Conservation (phyloP, 2,329 filamentous ascomycete species). For the Penicillium crustosum region DNA sequence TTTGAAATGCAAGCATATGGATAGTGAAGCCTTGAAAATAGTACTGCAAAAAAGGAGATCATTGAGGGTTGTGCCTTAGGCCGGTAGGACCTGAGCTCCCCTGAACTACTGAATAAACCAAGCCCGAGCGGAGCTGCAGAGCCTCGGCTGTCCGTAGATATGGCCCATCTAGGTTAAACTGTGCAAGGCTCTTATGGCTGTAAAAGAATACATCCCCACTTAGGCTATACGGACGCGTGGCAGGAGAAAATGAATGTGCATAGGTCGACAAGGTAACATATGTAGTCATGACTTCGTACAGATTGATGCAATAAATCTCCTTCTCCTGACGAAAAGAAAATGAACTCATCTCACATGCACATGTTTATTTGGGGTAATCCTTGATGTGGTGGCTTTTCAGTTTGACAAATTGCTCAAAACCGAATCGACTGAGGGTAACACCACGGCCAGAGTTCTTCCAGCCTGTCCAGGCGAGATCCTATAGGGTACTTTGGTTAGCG, state of each 20-base stretch:
- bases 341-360: not conserved
- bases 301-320: not conserved
- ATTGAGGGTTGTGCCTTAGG: not conserved
- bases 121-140: not conserved
- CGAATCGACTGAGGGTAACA: conserved; percentile 82
- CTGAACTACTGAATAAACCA: not conserved
- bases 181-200: no score
- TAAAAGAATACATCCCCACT: not conserved
- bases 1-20: not conserved
- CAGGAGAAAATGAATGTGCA: not conserved
- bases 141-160: not conserved
- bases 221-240: not conserved
- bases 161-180: no score
- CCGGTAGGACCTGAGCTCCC: not conserved
- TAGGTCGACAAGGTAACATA: not conserved
- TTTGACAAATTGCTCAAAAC: conserved; percentile 94
- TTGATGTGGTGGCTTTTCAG: conserved; percentile 95
- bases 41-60: not conserved
- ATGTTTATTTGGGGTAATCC: conserved; percentile 61
- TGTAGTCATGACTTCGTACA: not conserved
- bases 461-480: conserved; percentile 94
- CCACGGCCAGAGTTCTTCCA: conserved; percentile 98
- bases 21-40: not conserved
- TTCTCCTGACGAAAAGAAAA: not conserved
- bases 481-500: not conserved